These are phyloP conservation scores for Verbena officinalis DNA, from an alignment of 257 asterid genomes.

Conservation along the genomic window DNA sequence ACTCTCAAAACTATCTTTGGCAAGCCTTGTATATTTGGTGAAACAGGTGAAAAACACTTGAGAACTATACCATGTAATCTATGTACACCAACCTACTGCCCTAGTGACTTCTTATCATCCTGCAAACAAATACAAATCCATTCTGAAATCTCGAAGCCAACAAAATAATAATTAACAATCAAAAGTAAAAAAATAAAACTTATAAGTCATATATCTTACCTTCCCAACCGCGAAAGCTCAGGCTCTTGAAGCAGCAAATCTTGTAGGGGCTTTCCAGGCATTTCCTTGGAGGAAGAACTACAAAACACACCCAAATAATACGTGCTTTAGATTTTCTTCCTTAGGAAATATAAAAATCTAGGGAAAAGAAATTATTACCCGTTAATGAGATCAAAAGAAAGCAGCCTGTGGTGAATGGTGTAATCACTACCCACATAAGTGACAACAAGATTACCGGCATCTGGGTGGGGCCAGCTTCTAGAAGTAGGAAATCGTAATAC, in stretches of 20 bases:
- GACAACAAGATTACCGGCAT: slow-evolving; percentile 83
- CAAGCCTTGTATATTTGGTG: background rate
- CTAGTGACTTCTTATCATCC: slow-evolving; percentile 23
- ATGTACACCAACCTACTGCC: slow-evolving; percentile 9
- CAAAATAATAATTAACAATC: background rate
- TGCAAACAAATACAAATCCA: slow-evolving; percentile 16
- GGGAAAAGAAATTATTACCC: slow-evolving; percentile 45
- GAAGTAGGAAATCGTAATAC: slow-evolving; percentile 84
- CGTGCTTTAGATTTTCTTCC: no score
- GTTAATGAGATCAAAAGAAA: slow-evolving; percentile 59
- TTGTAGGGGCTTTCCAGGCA: slow-evolving; percentile 49
- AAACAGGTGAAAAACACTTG: background rate
- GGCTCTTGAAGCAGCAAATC: slow-evolving; percentile 83
- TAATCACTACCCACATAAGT: slow-evolving; percentile 71
- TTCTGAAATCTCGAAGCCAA: background rate
- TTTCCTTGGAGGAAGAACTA: slow-evolving; percentile 42
- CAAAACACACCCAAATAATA: slow-evolving; percentile 5
- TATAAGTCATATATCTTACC: slow-evolving; percentile 38
- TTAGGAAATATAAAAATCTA: no score
- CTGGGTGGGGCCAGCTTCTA: slow-evolving; percentile 99
- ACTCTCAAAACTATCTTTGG: background rate
- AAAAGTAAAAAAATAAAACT: background rate
- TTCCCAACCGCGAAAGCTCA: slow-evolving; percentile 70
- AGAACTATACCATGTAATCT: background rate
- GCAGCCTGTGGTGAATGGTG: slow-evolving; percentile 66